A percentile compares a stretch with the other conserved stretches of the same genome.
Conservation (phyloP, 345 rosid genomes). For the Odontarrhena argentea region DNA sequence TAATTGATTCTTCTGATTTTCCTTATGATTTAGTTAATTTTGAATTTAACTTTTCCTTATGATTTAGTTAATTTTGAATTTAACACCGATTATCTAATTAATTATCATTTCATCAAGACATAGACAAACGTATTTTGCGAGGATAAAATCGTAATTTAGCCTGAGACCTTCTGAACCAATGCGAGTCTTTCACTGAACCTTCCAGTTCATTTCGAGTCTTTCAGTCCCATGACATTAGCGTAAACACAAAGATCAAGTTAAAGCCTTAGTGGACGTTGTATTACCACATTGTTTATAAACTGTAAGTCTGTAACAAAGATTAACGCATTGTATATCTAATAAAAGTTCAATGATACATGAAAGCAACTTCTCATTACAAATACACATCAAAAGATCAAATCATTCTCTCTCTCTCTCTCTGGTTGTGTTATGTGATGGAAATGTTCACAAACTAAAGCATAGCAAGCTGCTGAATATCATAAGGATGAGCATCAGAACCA, state of each 20-base stretch:
- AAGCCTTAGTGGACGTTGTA: too few species aligned
- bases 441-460: slow-evolving; percentile 39
- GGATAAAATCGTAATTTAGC: too few species aligned
- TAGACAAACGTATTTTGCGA: too few species aligned
- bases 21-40: background rate
- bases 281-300: background rate
- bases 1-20: background rate
- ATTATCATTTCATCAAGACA: too few species aligned
- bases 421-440: slow-evolving; percentile 13
- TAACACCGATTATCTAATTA: too few species aligned
- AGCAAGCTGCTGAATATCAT: slow-evolving; percentile 59
- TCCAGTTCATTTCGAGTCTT: too few species aligned
- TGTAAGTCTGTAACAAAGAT: background rate
- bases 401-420: background rate
- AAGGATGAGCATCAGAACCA: slow-evolving; percentile 58
- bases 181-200: too few species aligned
- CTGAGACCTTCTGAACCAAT: too few species aligned
- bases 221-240: too few species aligned
- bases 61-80: too few species aligned
- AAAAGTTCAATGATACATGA: background rate
- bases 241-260: too few species aligned
- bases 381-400: slow-evolving; percentile 6
- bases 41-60: too few species aligned
- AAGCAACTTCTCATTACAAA: background rate
- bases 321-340: background rate